Conservation (phyloP, 768 basidiomycete genomes). For the Lactarius indigo region DNA sequence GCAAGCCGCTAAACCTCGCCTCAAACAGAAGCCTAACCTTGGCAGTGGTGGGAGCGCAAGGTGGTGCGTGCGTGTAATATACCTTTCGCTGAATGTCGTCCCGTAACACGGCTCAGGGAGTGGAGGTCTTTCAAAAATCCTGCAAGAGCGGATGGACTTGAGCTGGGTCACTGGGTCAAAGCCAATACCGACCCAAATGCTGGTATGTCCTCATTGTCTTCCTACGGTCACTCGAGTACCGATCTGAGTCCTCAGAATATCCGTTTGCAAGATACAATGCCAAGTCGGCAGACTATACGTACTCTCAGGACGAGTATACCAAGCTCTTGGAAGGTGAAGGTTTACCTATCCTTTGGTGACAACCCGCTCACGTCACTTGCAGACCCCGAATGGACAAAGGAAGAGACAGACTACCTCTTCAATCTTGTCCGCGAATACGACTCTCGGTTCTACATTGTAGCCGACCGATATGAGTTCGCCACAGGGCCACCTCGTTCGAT, state of each 20-base stretch:
- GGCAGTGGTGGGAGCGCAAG: slow-evolving; percentile 59
- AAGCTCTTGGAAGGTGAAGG: slow-evolving; percentile 67
- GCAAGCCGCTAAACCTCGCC: slow-evolving; percentile 73
- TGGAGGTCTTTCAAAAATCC: slow-evolving; percentile 68
- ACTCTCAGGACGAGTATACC: slow-evolving; percentile 85
- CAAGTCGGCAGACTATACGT: slow-evolving; percentile 59
- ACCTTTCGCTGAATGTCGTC: neutral
- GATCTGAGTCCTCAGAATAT: slow-evolving; percentile 49
- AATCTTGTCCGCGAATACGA: slow-evolving; percentile 76
- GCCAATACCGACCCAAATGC: slow-evolving; percentile 48
- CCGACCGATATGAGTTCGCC: slow-evolving; percentile 83
- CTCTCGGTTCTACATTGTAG: slow-evolving; percentile 81
- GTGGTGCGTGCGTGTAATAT: slow-evolving; percentile 58
- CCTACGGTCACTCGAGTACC: neutral
- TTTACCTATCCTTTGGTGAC: neutral
- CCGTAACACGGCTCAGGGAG: slow-evolving; percentile 50
- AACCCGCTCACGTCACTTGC: neutral
- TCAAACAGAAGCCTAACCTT: slow-evolving; percentile 83
- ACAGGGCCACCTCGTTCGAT: slow-evolving; percentile 52
- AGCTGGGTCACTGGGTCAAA: slow-evolving; percentile 83
- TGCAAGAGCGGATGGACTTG: slow-evolving; percentile 63
- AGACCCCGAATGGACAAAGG: slow-evolving; percentile 87
- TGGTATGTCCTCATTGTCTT: slow-evolving; percentile 40
- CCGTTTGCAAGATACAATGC: slow-evolving; percentile 82
- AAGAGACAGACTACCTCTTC: slow-evolving; percentile 94